Conservation (phyloP, 208 protist genomes). For the Phytomonas sp. region DNA sequence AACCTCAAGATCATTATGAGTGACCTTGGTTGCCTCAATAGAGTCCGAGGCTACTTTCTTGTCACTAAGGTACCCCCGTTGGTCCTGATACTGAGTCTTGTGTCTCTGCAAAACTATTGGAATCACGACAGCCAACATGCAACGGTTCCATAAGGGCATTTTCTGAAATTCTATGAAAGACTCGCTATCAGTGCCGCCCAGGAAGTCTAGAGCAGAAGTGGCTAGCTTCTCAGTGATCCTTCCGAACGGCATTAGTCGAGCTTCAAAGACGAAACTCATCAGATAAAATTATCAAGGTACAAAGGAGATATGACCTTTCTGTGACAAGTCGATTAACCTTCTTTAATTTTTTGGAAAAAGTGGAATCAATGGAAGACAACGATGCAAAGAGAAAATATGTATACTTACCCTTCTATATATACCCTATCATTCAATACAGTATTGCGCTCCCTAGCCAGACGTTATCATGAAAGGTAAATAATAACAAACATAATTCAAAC, state of each 20-base stretch:
- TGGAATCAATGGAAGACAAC: neutral
- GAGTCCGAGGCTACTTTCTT: neutral
- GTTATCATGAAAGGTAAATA: too few relatives aligned
- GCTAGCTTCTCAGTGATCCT: constrained; percentile 16
- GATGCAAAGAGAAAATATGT: constrained; percentile 1
- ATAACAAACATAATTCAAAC: too few relatives aligned
- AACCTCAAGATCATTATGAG: constrained; percentile 21
- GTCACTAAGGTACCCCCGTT: neutral
- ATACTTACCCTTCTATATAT: neutral
- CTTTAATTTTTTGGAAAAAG: neutral
- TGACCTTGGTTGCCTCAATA: neutral
- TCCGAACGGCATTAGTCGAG: constrained; percentile 45
- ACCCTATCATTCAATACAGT: too few relatives aligned
- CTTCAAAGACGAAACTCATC: constrained; percentile 77
- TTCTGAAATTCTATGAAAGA: constrained; percentile 9
- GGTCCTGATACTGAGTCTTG: neutral
- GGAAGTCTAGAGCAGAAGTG: neutral
- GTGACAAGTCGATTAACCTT: neutral
- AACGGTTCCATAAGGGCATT: constrained; percentile 52
- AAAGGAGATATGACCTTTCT: neutral
- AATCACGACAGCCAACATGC: constrained; percentile 42
- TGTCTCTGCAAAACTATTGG: constrained; percentile 37
- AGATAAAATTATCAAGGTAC: neutral
- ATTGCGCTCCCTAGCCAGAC: too few relatives aligned
- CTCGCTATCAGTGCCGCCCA: neutral